Evolutionary conservation across 176 grass and related monocot genomes (phyloP).

Genomic region (Rhynchospora tenuis): DNA sequence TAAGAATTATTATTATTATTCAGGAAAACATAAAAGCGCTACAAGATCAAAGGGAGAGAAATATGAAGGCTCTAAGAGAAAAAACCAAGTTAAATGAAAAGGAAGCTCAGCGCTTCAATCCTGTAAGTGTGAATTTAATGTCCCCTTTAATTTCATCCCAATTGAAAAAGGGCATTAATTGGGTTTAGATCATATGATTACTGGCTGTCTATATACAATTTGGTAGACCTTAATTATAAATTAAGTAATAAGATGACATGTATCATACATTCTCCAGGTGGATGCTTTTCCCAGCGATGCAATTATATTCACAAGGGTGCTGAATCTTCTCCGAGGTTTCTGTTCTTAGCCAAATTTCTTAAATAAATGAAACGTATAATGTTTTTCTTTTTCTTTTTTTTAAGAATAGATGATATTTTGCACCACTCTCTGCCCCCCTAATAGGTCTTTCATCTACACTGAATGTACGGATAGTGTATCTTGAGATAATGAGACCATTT

Average conservation of each 20-base stretch:
- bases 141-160: slow-evolving; percentile 1
- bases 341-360: slow-evolving; percentile 9
- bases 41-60: slow-evolving; percentile 75
- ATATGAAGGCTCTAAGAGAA: slow-evolving; percentile 66
- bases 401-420: slow-evolving; percentile 8
- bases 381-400: neutral
- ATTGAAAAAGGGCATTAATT: neutral
- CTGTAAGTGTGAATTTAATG: slow-evolving; percentile 47
- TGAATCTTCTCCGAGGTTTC: slow-evolving; percentile 99
- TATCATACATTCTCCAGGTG: slow-evolving; percentile 40
- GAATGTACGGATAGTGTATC: slow-evolving; percentile 80
- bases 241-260: neutral
- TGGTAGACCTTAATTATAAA: neutral
- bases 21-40: slow-evolving; percentile 79
- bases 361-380: slow-evolving; percentile 2
- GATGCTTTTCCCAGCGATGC: slow-evolving; percentile 99
- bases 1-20: slow-evolving; percentile 24
- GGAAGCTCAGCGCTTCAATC: slow-evolving; percentile 70
- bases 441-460: slow-evolving; percentile 84
- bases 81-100: slow-evolving; percentile 75
- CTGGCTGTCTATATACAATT: neutral
- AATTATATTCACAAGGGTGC: slow-evolving; percentile 83
- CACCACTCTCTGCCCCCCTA: slow-evolving; percentile 10
- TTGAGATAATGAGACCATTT: slow-evolving; percentile 98
- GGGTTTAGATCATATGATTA: neutral